Evolutionary conservation across 1,284 basidiomycete species (phyloP).

Genomic region (Ustilago trichophora): DNA sequence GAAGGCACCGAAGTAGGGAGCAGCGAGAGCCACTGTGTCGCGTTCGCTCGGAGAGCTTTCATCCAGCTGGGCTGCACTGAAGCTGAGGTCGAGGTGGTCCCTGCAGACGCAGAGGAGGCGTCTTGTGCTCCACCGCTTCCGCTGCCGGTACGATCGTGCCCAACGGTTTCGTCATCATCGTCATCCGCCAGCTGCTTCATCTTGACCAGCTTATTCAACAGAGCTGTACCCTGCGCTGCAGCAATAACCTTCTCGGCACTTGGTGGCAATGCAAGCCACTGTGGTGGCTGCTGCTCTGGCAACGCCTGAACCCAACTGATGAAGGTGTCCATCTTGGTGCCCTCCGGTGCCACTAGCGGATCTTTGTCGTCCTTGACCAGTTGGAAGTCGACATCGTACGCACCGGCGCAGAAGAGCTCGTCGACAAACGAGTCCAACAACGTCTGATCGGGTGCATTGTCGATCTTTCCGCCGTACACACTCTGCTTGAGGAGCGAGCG

Average conservation of each 20-base stretch:
- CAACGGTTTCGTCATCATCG: slow-evolving; percentile 47
- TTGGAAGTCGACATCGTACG: slow-evolving; percentile 59
- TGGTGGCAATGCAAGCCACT: slow-evolving; percentile 63
- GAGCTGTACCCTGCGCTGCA: slow-evolving; percentile 48
- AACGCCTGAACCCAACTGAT: slow-evolving; percentile 58
- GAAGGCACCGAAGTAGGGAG: slow-evolving; percentile 31
- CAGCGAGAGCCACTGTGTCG: slow-evolving; percentile 46
- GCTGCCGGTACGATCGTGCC: slow-evolving; percentile 2
- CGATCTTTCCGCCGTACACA: slow-evolving; percentile 65
- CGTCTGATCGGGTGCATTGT: slow-evolving; percentile 59
- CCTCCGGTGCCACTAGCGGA: slow-evolving; percentile 59
- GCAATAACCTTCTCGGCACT: slow-evolving; percentile 64
- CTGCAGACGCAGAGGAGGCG: too few relatives aligned
- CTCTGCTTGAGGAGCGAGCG: slow-evolving; percentile 60
- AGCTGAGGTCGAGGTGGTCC: too few relatives aligned
- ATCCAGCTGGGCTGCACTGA: slow-evolving; percentile 62
- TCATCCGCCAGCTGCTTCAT: slow-evolving; percentile 62
- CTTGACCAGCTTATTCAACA: slow-evolving; percentile 58
- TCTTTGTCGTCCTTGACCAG: slow-evolving; percentile 53
- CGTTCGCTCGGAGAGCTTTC: slow-evolving; percentile 53
- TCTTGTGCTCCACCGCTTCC: background rate
- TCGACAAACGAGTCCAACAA: slow-evolving; percentile 64
- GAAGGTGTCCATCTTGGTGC: slow-evolving; percentile 62
- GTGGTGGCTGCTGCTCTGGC: slow-evolving; percentile 64
- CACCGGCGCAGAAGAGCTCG: slow-evolving; percentile 58